Evolutionary conservation across 2,329 filamentous ascomycete species (phyloP).

Genomic region (Alternaria sp.): DNA sequence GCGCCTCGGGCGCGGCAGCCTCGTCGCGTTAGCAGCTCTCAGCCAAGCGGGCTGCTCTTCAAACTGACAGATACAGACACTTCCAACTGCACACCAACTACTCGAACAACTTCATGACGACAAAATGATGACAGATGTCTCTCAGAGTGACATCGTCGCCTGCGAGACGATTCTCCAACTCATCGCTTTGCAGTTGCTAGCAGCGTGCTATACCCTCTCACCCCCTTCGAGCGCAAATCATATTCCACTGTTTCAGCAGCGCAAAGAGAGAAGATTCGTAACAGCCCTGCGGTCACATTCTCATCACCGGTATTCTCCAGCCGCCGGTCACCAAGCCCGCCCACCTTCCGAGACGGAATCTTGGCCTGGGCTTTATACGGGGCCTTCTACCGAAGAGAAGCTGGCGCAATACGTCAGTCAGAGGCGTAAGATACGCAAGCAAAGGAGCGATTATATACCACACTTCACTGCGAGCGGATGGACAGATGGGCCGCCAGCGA

Average conservation of each 20-base stretch:
- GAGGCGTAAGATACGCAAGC: conserved; percentile 1
- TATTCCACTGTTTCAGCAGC: conserved; percentile 18
- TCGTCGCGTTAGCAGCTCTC: conserved; percentile 5
- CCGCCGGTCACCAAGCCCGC: conserved; percentile 34
- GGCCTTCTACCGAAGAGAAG: conserved; percentile 22
- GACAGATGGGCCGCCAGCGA: conserved; percentile 6
- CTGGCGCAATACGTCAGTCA: conserved; percentile 18
- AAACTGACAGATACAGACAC: conserved; percentile 10
- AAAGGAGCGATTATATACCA: not conserved
- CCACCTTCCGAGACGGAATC: conserved; percentile 24
- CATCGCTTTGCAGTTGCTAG: conserved; percentile 32
- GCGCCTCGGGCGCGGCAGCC: conserved; percentile 3
- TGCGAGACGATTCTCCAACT: conserved; percentile 23
- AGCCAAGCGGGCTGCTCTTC: not conserved
- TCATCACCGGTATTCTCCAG: conserved; percentile 27
- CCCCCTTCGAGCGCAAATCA: conserved; percentile 14
- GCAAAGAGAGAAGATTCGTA: conserved; percentile 4
- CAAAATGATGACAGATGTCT: not conserved
- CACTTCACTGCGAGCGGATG: not conserved
- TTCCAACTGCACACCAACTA: conserved; percentile 7
- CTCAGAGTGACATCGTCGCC: not conserved
- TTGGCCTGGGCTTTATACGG: conserved; percentile 28
- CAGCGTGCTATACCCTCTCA: conserved; percentile 31
- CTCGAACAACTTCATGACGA: conserved; percentile 3
- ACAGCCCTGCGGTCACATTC: conserved; percentile 27